A percentile compares a stretch with the other conserved stretches of the same genome.
Evolutionary conservation across 495 filamentous ascomycete species (phyloP).

Genomic region (Aspergillus panamensis): DNA sequence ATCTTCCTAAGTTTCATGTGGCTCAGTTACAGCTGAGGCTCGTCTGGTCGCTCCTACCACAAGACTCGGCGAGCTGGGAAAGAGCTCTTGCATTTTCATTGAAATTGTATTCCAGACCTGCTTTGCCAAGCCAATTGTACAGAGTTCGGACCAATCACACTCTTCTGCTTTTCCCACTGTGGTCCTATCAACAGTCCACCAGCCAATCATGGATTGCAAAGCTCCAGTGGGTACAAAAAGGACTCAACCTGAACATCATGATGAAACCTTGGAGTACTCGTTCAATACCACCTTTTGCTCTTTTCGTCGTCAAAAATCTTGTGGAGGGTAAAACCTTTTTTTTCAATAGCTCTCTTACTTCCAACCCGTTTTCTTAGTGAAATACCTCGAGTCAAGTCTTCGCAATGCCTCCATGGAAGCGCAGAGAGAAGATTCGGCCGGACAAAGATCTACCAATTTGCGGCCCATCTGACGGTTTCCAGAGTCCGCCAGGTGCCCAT

Average conservation of each 20-base stretch:
- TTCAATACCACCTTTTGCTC: not conserved
- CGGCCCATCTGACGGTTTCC: constrained; percentile 5
- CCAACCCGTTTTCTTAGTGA: not conserved
- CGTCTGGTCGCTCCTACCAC: not conserved
- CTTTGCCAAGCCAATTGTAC: not conserved
- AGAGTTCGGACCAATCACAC: not conserved
- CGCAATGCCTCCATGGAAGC: constrained; percentile 30
- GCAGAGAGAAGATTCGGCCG: constrained; percentile 20
- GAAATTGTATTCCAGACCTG: not conserved
- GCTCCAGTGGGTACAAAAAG: not conserved
- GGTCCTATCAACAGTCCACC: not conserved
- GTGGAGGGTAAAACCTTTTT: not conserved
- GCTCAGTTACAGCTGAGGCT: not conserved
- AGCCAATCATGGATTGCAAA: not conserved
- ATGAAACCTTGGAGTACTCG: not conserved
- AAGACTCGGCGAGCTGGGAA: not conserved
- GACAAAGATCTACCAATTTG: constrained; percentile 15
- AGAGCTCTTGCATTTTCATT: not conserved
- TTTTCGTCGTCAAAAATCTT: not conserved
- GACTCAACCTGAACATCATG: not conserved
- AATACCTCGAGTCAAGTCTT: not conserved
- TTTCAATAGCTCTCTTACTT: not conserved
- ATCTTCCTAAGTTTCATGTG: too few species aligned
- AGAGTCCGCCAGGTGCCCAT: not conserved
- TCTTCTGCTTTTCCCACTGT: not conserved